phyloP scores from a whole-genome alignment of 805 yeast species.

The Myxozyma melibiosi region DNA sequence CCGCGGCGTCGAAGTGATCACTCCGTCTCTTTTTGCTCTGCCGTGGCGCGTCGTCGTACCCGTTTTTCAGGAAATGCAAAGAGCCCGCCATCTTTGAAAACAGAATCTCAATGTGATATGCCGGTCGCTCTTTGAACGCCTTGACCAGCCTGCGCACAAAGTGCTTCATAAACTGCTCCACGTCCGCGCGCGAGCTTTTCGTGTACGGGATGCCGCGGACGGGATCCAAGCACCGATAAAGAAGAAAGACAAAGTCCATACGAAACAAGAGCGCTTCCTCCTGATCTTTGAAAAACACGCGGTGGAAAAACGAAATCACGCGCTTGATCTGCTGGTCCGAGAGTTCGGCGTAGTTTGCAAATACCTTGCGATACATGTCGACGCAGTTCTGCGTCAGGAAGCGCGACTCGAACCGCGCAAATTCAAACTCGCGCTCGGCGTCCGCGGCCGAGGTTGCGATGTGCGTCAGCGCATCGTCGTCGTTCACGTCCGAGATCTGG shows the following conservation, averaged over 20 bases:
- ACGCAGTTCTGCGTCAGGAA: slow-evolving; percentile 64
- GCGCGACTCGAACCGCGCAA: slow-evolving; percentile 46
- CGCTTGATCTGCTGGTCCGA: slow-evolving; percentile 60
- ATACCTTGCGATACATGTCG: slow-evolving; percentile 62
- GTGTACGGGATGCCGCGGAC: slow-evolving; percentile 52
- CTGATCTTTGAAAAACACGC: slow-evolving; percentile 65
- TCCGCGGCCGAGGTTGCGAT: slow-evolving; percentile 31
- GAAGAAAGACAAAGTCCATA: slow-evolving; percentile 67
- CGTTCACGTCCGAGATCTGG: slow-evolving; percentile 42
- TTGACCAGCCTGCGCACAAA: slow-evolving; percentile 62
- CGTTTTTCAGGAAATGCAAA: slow-evolving; percentile 60
- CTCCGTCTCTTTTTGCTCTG: slow-evolving; percentile 4
- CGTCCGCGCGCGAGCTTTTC: slow-evolving; percentile 54
- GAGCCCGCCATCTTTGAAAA: slow-evolving; percentile 58
- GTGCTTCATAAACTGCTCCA: slow-evolving; percentile 64
- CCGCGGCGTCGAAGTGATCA: too few species aligned
- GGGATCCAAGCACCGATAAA: slow-evolving; percentile 55
- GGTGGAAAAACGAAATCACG: slow-evolving; percentile 69
- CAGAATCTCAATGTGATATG: slow-evolving; percentile 62
- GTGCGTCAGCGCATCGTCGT: slow-evolving; percentile 31
- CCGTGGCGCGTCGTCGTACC: slow-evolving; percentile 46
- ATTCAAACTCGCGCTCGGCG: slow-evolving; percentile 54
- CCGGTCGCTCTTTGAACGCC: slow-evolving; percentile 54
- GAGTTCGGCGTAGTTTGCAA: slow-evolving; percentile 65
- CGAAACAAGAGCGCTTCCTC: slow-evolving; percentile 61